Evolutionary conservation across 202 grass and related monocot species (phyloP), one percentile per base, ranked within the genome.

Genomic region (Hordeum pubiflorum): DNA sequence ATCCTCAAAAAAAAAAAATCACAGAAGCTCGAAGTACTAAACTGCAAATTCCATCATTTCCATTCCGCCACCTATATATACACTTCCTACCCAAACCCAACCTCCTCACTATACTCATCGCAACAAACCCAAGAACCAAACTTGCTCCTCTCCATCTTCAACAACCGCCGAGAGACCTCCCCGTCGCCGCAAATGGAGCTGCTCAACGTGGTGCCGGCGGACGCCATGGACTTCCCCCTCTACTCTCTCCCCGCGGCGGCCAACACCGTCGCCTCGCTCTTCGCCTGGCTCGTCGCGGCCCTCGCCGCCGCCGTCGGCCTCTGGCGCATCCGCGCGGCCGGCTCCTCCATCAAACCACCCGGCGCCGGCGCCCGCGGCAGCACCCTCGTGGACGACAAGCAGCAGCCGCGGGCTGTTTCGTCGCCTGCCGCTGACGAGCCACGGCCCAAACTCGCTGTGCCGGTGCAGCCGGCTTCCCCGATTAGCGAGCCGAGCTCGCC

Each of bases 291-390:
- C 55, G 88, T 87, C 55, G 78, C 91, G 10, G 82, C 89, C 0
- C 82, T 89, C 27, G 90, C 90, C 33, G 94, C 90, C 7, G 94
- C 86, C 27, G 75, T 91, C 13, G 90, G 95, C 79, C 75, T 97
- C 34, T 97, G 92, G 94, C 58, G 92, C 74, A 80, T 97, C 70
- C 74, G 82, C 52, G 60, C 78, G 5, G 82, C 52, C 61, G 78
- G 81, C 32, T 86, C 64, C 23, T 17, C 83, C 24, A 32, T 14
- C 73, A 83, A 83, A 82, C 4, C 37, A 9, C 2, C 63, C 17
- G 6, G 4, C 32, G 3, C 41, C 63, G 48, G 41, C 22, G 39
- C 39, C 33, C 56, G 65, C 40, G 11, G 63, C 24, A 54, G 63
- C 24, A 9, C 67, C 58, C 9, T 46, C 65, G 13, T 76, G 5